Evolutionary conservation across 306 rosid species (phyloP).

Genomic region (Vigna reflexopilosa): DNA sequence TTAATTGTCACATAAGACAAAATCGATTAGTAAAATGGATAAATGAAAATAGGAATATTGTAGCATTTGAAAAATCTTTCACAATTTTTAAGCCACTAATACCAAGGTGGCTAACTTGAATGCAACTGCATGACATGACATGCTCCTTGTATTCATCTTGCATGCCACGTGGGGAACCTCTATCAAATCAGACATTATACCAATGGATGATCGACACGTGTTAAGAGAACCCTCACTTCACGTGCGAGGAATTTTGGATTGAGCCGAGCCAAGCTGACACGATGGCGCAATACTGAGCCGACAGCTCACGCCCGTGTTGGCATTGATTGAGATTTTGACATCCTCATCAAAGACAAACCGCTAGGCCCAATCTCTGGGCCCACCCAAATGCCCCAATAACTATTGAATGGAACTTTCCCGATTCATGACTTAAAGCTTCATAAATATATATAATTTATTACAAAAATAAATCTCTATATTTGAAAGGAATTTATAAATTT

Average conservation of each 20-base stretch:
- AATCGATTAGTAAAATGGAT: too few species aligned
- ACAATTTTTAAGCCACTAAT: not conserved
- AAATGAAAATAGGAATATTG: too few species aligned
- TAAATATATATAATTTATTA: too few species aligned
- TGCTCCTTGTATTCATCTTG: slow-evolving; percentile 27
- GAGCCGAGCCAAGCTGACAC: slow-evolving; percentile 25
- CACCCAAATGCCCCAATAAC: not conserved
- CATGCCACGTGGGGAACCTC: slow-evolving; percentile 33
- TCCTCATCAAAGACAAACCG: slow-evolving; percentile 20
- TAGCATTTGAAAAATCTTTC: too few species aligned
- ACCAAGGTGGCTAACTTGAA: not conserved
- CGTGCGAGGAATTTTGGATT: slow-evolving; percentile 50
- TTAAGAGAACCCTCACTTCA: slow-evolving; percentile 47
- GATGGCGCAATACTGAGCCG: slow-evolving; percentile 28
- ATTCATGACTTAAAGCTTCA: not conserved
- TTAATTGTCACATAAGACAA: too few species aligned
- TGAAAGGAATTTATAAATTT: too few species aligned
- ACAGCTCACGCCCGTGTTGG: slow-evolving; percentile 33
- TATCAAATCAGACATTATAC: not conserved
- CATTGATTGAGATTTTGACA: slow-evolving; percentile 61
- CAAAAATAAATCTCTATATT: too few species aligned
- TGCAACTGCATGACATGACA: too few species aligned
- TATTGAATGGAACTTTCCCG: not conserved
- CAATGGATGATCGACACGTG: slow-evolving; percentile 55
- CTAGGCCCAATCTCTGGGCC: not conserved